Evolutionary conservation across 1,284 basidiomycete genomes (phyloP).

Genomic region (Mixia osmundae): DNA sequence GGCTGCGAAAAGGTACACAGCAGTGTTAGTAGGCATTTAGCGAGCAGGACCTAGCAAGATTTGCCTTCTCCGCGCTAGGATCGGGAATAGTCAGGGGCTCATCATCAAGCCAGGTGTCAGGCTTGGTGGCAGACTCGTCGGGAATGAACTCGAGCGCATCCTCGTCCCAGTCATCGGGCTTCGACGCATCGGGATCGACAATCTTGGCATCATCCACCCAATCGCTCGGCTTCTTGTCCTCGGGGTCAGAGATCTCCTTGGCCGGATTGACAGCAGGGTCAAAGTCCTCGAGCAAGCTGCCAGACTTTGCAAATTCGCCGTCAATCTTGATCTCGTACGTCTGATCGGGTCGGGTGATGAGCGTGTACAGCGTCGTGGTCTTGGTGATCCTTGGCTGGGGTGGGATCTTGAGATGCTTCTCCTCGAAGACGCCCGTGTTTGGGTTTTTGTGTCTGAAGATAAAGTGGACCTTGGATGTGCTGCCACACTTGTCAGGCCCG

Average conservation of each 20-base stretch:
- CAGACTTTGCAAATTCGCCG: constrained; percentile 50
- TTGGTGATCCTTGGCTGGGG: constrained; percentile 72
- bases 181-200: constrained; percentile 56
- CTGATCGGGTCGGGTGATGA: constrained; percentile 73
- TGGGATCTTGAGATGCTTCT: constrained; percentile 75
- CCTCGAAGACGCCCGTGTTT: constrained; percentile 69
- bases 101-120: constrained; percentile 84
- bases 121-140: constrained; percentile 68
- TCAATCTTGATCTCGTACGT: constrained; percentile 85
- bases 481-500: constrained; percentile 42
- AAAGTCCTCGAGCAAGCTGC: constrained; percentile 81
- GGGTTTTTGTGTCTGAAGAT: constrained; percentile 95
- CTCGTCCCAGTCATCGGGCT: constrained; percentile 82
- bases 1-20: constrained; percentile 65
- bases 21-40: no score
- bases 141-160: constrained; percentile 70
- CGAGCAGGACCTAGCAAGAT: not conserved
- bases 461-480: constrained; percentile 51
- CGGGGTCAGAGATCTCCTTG: constrained; percentile 76
- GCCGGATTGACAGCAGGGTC: constrained; percentile 81
- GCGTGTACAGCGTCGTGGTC: constrained; percentile 72
- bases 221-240: constrained; percentile 68
- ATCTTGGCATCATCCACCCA: constrained; percentile 88
- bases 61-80: constrained; percentile 33
- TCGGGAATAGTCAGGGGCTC: constrained; percentile 65